A percentile compares a stretch with the other conserved stretches of the same genome.
Conservation (phyloP, 257 asterid genomes). For the Solanum gandarillasii region DNA sequence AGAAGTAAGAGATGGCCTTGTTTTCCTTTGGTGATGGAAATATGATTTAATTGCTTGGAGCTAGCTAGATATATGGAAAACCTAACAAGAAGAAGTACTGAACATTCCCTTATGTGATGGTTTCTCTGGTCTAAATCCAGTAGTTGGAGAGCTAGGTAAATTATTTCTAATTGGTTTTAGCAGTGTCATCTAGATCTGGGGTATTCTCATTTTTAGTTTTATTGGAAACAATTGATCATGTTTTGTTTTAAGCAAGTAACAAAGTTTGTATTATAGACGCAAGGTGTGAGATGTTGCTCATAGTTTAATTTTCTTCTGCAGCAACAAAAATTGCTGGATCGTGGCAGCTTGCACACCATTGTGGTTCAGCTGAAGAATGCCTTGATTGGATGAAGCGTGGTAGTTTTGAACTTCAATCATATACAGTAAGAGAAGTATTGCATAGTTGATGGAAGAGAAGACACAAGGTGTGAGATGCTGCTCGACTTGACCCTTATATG, state of each 20-base stretch:
- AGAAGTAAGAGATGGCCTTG: background rate
- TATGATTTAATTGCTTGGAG: background rate
- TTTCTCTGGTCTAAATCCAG: background rate
- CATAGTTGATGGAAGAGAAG: background rate
- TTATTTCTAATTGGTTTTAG: too few species aligned
- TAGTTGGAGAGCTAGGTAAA: too few species aligned
- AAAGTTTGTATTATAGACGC: background rate
- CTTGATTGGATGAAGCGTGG: slow-evolving; percentile 74
- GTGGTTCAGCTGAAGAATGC: slow-evolving; percentile 59
- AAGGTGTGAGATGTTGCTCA: background rate
- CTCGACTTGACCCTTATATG: background rate
- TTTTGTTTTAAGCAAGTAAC: background rate
- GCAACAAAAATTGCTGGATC: slow-evolving; percentile 55
- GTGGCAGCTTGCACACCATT: slow-evolving; percentile 81
- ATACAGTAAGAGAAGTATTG: background rate
- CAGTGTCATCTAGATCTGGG: too few species aligned
- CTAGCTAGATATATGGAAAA: background rate
- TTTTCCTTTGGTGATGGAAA: background rate
- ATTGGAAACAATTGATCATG: background rate
- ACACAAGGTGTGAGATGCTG: background rate
- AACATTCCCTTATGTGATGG: background rate
- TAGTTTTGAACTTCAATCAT: background rate
- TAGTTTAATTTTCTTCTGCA: slow-evolving; percentile 7
- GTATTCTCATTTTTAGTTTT: too few species aligned
- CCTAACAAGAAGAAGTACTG: background rate